Conservation (phyloP, 1,284 basidiomycete genomes). For the Calocybe gambosa region DNA sequence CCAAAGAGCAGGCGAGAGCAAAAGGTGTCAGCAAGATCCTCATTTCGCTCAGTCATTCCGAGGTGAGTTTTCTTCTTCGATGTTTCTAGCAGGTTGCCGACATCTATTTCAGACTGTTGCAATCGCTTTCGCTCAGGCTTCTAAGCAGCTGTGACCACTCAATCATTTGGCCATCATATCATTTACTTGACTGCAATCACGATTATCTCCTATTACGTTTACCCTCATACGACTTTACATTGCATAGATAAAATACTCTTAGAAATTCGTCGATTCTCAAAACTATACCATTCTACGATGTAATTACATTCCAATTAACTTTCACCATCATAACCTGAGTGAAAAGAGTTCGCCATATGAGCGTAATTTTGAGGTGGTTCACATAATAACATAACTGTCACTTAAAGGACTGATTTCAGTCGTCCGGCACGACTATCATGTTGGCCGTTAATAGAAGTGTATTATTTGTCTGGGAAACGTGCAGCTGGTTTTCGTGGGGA, state of each 20-base stretch:
- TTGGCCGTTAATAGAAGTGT: too few species aligned
- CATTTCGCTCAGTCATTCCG: conserved; percentile 89
- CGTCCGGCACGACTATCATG: too few species aligned
- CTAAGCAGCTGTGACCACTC: conserved; percentile 21
- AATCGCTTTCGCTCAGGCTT: conserved; percentile 76
- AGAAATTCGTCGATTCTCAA: neutral
- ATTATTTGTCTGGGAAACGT: too few species aligned
- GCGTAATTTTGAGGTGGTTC: too few species aligned
- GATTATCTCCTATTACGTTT: neutral
- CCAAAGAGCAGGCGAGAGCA: conserved; percentile 63
- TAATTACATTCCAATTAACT: neutral
- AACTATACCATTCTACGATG: neutral
- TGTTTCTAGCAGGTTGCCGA: conserved; percentile 15
- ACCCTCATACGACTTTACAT: too few species aligned
- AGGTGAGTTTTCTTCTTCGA: conserved; percentile 43
- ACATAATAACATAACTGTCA: too few species aligned
- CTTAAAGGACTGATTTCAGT: too few species aligned
- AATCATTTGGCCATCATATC: neutral
- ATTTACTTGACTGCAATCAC: too few species aligned
- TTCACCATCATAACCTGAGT: too few species aligned
- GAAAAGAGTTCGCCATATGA: too few species aligned
- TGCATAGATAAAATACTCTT: neutral
- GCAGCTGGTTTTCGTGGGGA: neutral
- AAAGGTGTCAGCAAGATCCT: conserved; percentile 75
- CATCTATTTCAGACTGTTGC: conserved; percentile 54